Conservation (phyloP, 2,329 filamentous ascomycete genomes). For the Aspergillus pseudoglaucus region DNA sequence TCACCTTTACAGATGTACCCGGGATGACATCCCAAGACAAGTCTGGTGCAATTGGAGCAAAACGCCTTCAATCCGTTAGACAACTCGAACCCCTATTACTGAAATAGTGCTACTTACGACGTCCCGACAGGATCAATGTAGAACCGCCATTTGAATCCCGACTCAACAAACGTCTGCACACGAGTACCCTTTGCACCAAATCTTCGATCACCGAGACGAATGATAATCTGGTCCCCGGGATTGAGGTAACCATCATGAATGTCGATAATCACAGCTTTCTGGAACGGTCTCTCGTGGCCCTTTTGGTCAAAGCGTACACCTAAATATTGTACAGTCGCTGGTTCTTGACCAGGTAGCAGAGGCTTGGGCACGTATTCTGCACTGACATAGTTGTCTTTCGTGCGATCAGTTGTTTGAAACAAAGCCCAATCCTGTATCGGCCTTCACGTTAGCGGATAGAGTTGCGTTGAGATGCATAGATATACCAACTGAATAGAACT, state of each 20-base stretch:
- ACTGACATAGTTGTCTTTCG: conserved; percentile 9
- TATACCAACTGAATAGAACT: conserved; percentile 6
- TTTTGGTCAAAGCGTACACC: conserved; percentile 9
- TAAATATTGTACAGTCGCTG: conserved; percentile 8
- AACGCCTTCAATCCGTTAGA: conserved; percentile 2
- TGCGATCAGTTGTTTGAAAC: conserved; percentile 7
- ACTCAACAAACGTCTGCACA: conserved; percentile 7
- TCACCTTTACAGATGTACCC: conserved; percentile 1
- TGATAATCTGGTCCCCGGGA: conserved; percentile 7
- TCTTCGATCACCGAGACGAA: conserved; percentile 9
- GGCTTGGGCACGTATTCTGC: conserved; percentile 6
- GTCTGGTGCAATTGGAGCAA: conserved; percentile 7
- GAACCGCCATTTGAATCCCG: conserved; percentile 8
- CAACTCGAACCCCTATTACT: neutral
- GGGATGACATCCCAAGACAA: conserved; percentile 6
- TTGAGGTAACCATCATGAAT: conserved; percentile 10
- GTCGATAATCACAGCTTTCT: conserved; percentile 10
- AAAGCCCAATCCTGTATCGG: conserved; percentile 4
- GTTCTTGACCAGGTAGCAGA: conserved; percentile 2
- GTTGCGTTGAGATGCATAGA: too few species aligned
- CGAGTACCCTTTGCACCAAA: conserved; percentile 5
- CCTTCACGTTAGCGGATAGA: too few species aligned
- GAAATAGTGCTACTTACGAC: conserved; percentile 3
- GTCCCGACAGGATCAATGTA: conserved; percentile 11
- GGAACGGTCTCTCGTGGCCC: conserved; percentile 9